A percentile compares a stretch with the other conserved stretches of the same genome.
phyloP scores from a whole-genome alignment of 306 rosid genomes.

The Coriaria nepalensis region DNA sequence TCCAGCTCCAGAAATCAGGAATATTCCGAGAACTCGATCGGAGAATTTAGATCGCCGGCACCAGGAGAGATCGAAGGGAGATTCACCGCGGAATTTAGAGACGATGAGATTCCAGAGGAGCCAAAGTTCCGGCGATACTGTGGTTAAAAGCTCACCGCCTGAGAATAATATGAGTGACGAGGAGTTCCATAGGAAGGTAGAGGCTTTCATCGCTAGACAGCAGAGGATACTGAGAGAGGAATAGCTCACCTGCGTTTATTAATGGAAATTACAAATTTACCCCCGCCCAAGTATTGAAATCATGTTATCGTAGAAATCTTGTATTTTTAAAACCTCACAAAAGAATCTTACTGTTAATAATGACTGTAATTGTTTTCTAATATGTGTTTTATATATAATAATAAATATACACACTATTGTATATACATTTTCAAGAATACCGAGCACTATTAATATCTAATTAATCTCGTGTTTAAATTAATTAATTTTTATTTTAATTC shows the following conservation, averaged over 20 bases:
- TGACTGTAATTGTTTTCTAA: no score
- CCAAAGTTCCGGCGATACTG: conserved; percentile 4
- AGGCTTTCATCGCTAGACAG: conserved; percentile 69
- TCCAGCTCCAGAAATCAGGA: conserved; percentile 14
- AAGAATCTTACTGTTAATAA: no score
- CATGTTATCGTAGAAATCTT: no score
- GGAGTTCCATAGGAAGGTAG: conserved; percentile 64
- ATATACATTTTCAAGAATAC: no score
- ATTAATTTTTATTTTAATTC: no score
- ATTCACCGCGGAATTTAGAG: conserved; percentile 26
- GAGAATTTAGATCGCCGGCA: conserved; percentile 16
- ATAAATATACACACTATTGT: no score
- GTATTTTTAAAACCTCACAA: no score
- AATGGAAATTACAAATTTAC: no score
- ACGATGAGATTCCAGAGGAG: conserved; percentile 31
- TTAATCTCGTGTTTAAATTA: no score
- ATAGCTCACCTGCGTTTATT: background rate
- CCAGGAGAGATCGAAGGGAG: conserved; percentile 19
- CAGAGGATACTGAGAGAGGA: conserved; percentile 58
- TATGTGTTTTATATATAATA: no score
- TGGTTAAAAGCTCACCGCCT: conserved; percentile 11
- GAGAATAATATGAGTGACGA: conserved; percentile 66
- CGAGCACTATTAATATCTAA: no score
- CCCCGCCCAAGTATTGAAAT: no score
- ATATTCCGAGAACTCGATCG: conserved; percentile 31